Conservation (phyloP, 2,329 filamentous ascomycete genomes). For the Aspergillus alliaceus region DNA sequence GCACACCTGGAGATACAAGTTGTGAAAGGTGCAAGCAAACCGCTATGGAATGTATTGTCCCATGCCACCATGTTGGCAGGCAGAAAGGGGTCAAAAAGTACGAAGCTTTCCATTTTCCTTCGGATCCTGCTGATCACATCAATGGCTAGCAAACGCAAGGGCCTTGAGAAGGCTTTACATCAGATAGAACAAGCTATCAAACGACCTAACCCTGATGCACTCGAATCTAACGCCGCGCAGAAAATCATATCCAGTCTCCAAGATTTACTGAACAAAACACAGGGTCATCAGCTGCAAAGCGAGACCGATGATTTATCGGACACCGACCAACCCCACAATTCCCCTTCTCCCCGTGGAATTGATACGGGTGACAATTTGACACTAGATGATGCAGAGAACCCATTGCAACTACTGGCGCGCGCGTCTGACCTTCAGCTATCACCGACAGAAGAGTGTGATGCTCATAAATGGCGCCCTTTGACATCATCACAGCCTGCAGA, state of each 20-base stretch:
- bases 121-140: conserved; percentile 9
- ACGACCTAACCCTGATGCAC: conserved; percentile 51
- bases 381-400: conserved; percentile 73
- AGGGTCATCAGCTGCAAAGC: conserved; percentile 36
- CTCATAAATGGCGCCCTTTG: conserved; percentile 25
- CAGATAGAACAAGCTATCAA: conserved; percentile 71
- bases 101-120: neutral
- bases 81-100: conserved; percentile 78
- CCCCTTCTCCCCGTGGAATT: conserved; percentile 23
- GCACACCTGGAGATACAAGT: conserved; percentile 50
- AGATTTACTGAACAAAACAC: conserved; percentile 52
- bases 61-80: conserved; percentile 70
- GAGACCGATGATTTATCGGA: conserved; percentile 31
- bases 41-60: conserved; percentile 64
- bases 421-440: conserved; percentile 68
- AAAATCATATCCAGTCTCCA: conserved; percentile 48
- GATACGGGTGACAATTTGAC: conserved; percentile 55
- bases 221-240: conserved; percentile 44
- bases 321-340: conserved; percentile 17
- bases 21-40: conserved; percentile 64
- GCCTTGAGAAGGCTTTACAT: conserved; percentile 71
- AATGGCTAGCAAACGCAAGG: conserved; percentile 64
- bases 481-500: conserved; percentile 43
- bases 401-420: conserved; percentile 69
- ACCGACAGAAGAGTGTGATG: conserved; percentile 30